Evolutionary conservation across 306 rosid species (phyloP).

Genomic region (Cicer judaicum): DNA sequence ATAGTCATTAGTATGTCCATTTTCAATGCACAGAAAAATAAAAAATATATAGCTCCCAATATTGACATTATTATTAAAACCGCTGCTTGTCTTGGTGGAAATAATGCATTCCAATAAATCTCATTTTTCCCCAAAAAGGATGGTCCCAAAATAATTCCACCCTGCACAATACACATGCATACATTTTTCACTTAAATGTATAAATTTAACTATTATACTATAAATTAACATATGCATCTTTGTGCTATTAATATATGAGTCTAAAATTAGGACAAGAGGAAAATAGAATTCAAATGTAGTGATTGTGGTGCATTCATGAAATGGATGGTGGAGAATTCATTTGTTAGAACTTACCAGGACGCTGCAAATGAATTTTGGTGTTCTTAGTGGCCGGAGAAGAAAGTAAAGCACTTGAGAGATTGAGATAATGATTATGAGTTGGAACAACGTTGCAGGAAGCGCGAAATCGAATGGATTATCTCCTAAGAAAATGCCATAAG

Average conservation of each 20-base stretch:
- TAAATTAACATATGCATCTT: background rate
- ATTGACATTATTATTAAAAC: background rate
- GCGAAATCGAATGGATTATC: slow-evolving; percentile 48
- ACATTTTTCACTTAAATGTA: background rate
- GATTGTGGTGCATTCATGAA: background rate
- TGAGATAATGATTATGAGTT: background rate
- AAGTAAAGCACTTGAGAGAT: slow-evolving; percentile 38
- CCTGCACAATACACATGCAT: slow-evolving; percentile 36
- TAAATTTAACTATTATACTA: background rate
- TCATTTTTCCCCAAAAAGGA: slow-evolving; percentile 35
- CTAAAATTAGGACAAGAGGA: slow-evolving; percentile 8
- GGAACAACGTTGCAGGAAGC: slow-evolving; percentile 50
- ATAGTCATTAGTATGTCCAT: slow-evolving; percentile 44
- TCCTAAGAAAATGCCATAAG: slow-evolving; percentile 51
- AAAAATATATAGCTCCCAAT: background rate
- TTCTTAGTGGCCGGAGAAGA: slow-evolving; percentile 58
- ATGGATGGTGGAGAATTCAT: background rate
- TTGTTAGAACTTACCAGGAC: slow-evolving; percentile 44
- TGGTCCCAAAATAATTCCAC: slow-evolving; percentile 56
- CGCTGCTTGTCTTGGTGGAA: slow-evolving; percentile 33
- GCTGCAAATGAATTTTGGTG: slow-evolving; percentile 62
- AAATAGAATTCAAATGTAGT: background rate
- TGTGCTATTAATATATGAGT: background rate
- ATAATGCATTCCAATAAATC: background rate
- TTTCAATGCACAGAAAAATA: slow-evolving; percentile 42